These are phyloP conservation scores for Hanseniaspora lachancei DNA, from an alignment of 805 yeast species.

Conservation along the genomic window DNA sequence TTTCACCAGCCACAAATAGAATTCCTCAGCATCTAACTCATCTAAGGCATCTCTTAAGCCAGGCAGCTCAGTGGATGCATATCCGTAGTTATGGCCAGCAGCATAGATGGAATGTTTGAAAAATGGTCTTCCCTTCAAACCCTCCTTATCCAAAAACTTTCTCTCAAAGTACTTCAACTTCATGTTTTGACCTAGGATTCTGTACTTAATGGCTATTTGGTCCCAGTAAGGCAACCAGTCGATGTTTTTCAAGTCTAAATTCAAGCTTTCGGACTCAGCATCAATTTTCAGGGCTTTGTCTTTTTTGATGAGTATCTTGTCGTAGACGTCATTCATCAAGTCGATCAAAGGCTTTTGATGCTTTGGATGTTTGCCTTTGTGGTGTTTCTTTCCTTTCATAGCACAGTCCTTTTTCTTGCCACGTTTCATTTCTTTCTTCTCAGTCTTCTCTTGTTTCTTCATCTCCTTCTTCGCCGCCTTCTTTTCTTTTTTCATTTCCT, in stretches of 20 bases:
- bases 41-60: slow-evolving; percentile 42
- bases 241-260: slow-evolving; percentile 22
- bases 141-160: slow-evolving; percentile 33
- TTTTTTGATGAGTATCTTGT: slow-evolving; percentile 21
- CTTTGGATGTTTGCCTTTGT: background rate
- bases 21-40: slow-evolving; percentile 30
- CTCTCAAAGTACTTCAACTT: slow-evolving; percentile 34
- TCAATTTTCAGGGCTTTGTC: slow-evolving; percentile 23
- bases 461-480: background rate
- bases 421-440: slow-evolving; percentile 14
- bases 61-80: slow-evolving; percentile 41
- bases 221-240: slow-evolving; percentile 26
- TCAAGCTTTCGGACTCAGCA: slow-evolving; percentile 15
- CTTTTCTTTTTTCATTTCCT: background rate
- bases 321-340: slow-evolving; percentile 23
- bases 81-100: slow-evolving; percentile 44
- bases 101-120: slow-evolving; percentile 42
- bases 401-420: background rate
- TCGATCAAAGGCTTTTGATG: slow-evolving; percentile 19
- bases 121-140: slow-evolving; percentile 39
- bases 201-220: slow-evolving; percentile 21
- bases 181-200: slow-evolving; percentile 25
- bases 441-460: background rate
- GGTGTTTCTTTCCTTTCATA: slow-evolving; percentile 12
- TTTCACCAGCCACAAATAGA: slow-evolving; percentile 24